Base-by-base conservation (phyloP, 163 green algal species). In the Prototheca wickerhamii region DNA sequence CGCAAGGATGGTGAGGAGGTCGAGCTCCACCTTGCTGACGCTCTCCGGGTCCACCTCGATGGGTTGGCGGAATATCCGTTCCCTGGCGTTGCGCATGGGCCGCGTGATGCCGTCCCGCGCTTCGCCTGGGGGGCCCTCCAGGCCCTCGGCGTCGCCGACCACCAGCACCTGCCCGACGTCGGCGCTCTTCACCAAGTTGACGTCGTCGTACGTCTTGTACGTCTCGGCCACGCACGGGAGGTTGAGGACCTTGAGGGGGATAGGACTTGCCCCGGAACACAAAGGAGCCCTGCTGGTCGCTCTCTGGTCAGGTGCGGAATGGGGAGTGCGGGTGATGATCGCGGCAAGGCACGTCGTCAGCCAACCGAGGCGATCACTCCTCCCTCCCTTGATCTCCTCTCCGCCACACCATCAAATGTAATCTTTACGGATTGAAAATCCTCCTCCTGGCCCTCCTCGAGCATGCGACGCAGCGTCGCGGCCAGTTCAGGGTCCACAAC, bases 201-300 rank as follows among this genome's bases (percentile, higher is more conserved):
- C 67, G 40, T 96, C 88, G 56, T 96, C 86, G 33, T 89, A 84
- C 12, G 86, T 95, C 66, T 95, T 96, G 81, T 90, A 96, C n/a
- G 75, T 82, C 71, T 96, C 89, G 35, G 90, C 78, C 6, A 92
- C 72, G 12, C 73, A 85, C 5, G 89, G 89, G 26, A 96, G 73
- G 62, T 92, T 79, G 18, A 88, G 74, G 51, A 94, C 69, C 4
- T 65, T 61, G 0, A 91, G 74, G 0, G 70, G 69, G 60, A n/a
- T 86, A 84, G 20, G 54, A 2, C 42, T 68, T 34, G 12, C 76
- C 79, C 37, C 82, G 69, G 26, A 89, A 73, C 2, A 49, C 63
- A 61, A 92, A 70, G 7, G 28, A 37, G 4, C 85, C 85, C 18
- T 73, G 33, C 25, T 67, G 52, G 32, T 82, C 65, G 44, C 69